Evolutionary conservation across 768 basidiomycete species (phyloP), one percentile per base, ranked within the genome.

Genomic region (Boletus coccyginus): DNA sequence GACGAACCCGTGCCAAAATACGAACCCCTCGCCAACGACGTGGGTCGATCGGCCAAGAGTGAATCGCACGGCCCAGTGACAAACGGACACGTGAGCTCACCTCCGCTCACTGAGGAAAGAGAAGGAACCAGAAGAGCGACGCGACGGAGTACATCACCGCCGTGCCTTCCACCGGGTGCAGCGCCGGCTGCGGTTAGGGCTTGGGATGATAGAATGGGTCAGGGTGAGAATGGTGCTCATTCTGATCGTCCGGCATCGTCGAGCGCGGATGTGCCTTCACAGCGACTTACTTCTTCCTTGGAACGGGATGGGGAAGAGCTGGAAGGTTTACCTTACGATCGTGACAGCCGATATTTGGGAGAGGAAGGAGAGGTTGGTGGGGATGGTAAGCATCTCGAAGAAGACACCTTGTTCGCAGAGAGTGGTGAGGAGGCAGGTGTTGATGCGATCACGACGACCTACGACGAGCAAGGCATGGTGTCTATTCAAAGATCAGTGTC

Each of bases 131-230:
- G 70, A 65, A 70, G 62, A 53, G 39, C 64, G 17, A 59, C 62
- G 14, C 56, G 68, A 58, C 66, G 68, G 36, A 66, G 65, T 73
- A 74, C 58, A 11, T 73, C 73, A 11, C 76, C 75, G 7, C 69
- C 68, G n/a, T 74, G 63, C 12, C 77, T 76, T 16, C 77, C 81
- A 6, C 74, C 75, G 12, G 78, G 77, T 32, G 77, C 78, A 16
- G 77, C 75, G 29, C 71, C 73, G 61, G 60, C 73, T 48, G 60
- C 55, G 61, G 73, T 58, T 69, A 75, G 69, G 57, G 69, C 69
- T 46, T 74, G 73, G 59, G 73, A 73, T 57, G 70, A 70, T 52
- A 69, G 67, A 68, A 57, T 69, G 55, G 70, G 66, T 51, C 69
- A 68, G 60, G 64, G 68, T 65, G 68, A 66, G 63, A 60, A 66